Evolutionary conservation across 495 filamentous ascomycete species (phyloP).

Genomic region (Daldinia bambusicola): DNA sequence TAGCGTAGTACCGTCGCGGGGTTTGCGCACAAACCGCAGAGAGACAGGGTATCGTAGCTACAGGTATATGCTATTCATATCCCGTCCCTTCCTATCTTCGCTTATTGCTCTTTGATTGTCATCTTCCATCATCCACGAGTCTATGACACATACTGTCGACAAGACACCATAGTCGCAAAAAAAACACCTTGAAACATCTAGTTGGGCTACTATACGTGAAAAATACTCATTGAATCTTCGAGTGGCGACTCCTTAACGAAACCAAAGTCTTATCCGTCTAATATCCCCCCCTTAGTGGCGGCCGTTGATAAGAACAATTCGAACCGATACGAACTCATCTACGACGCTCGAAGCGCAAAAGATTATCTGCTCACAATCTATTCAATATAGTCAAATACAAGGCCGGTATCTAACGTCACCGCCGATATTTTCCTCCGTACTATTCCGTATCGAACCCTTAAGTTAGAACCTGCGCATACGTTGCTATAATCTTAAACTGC

Average conservation of each 20-base stretch:
- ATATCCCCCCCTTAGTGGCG: constrained; percentile 1
- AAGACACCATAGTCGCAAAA: background rate
- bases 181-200: background rate
- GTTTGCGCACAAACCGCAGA: constrained; percentile 28
- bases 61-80: background rate
- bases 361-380: background rate
- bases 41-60: constrained; percentile 7
- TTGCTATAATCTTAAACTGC: background rate
- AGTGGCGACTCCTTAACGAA: background rate
- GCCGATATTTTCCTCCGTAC: background rate
- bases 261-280: constrained; percentile 8
- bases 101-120: constrained; percentile 6
- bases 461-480: constrained; percentile 6
- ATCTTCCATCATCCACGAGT: constrained; percentile 1
- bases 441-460: constrained; percentile 4
- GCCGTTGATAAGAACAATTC: constrained; percentile 11
- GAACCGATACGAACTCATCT: constrained; percentile 13
- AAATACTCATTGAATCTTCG: background rate
- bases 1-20: constrained; percentile 31
- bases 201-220: background rate
- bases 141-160: constrained; percentile 9
- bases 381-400: background rate
- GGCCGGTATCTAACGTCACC: constrained; percentile 3
- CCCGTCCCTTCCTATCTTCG: constrained; percentile 13
- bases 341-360: constrained; percentile 8